phyloP scores from a whole-genome alignment of 164 flowering plant genomes.

The Chloranthus sessilifolius region DNA sequence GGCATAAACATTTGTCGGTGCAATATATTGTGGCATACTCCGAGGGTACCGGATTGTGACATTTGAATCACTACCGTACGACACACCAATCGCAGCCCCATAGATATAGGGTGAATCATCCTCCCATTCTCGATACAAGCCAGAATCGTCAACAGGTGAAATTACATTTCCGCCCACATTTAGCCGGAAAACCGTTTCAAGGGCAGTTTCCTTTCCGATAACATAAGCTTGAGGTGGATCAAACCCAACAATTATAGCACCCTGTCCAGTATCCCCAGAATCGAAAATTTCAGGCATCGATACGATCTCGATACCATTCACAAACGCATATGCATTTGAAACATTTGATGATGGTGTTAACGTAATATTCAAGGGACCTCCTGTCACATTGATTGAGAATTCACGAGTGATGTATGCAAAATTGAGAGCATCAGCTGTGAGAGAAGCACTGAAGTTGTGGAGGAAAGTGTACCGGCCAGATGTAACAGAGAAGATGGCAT shows the following conservation, averaged over 20 bases:
- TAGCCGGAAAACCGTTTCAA: slow-evolving; percentile 7
- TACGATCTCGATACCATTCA: slow-evolving; percentile 22
- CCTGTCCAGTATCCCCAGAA: no score
- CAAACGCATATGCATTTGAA: slow-evolving; percentile 13
- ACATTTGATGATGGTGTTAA: slow-evolving; percentile 11
- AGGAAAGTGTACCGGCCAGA: slow-evolving; percentile 13
- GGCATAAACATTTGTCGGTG: slow-evolving; percentile 11
- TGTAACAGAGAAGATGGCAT: slow-evolving; percentile 22
- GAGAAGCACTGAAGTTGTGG: slow-evolving; percentile 5
- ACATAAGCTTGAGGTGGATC: background rate
- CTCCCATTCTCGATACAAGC: slow-evolving; percentile 16
- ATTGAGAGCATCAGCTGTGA: background rate
- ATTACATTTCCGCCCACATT: slow-evolving; percentile 13
- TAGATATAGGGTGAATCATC: slow-evolving; percentile 7
- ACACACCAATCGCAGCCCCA: background rate
- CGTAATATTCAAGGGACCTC: slow-evolving; percentile 5
- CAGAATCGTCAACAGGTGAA: slow-evolving; percentile 6
- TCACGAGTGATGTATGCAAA: background rate
- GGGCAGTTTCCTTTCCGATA: slow-evolving; percentile 1
- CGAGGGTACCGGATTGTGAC: background rate
- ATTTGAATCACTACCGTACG: background rate
- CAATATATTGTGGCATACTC: background rate
- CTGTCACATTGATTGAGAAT: slow-evolving; percentile 2
- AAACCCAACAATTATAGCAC: background rate
- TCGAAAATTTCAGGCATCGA: slow-evolving; percentile 11